Evolutionary conservation across 1,284 basidiomycete species (phyloP).

Genomic region (Pseudozyma flocculosa): DNA sequence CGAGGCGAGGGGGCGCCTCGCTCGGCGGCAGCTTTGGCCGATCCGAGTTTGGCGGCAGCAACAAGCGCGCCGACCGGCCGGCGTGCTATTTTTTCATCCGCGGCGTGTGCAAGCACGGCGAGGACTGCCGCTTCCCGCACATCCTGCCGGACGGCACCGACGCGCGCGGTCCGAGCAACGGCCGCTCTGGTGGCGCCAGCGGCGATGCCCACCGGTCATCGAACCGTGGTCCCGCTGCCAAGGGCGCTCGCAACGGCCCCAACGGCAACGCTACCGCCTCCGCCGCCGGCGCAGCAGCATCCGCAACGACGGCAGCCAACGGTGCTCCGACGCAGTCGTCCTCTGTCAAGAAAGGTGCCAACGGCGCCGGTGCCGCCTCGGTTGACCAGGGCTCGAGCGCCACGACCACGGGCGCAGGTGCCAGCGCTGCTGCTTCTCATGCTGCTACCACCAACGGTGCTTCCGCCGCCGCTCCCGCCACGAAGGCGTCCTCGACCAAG

Average conservation of each 20-base stretch:
- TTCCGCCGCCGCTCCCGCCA: slow-evolving; percentile 4
- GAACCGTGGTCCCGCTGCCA: slow-evolving; percentile 34
- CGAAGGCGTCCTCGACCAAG: no score
- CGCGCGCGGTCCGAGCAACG: slow-evolving; percentile 37
- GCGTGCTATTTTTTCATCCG: slow-evolving; percentile 54
- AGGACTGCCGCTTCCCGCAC: slow-evolving; percentile 57
- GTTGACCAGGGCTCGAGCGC: slow-evolving; percentile 1
- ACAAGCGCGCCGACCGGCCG: slow-evolving; percentile 45
- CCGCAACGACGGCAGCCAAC: no score
- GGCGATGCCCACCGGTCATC: slow-evolving; percentile 29
- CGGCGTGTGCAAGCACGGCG: slow-evolving; percentile 51
- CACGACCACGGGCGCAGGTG: no score
- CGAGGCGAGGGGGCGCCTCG: slow-evolving; percentile 23
- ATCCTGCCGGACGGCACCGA: slow-evolving; percentile 55
- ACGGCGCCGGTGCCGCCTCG: not conserved
- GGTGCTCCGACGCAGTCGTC: not conserved
- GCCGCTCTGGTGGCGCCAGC: slow-evolving; percentile 25
- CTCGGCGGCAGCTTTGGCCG: slow-evolving; percentile 27
- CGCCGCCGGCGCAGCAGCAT: slow-evolving; percentile 2
- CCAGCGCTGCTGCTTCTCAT: slow-evolving; percentile 3
- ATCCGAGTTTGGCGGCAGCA: slow-evolving; percentile 13
- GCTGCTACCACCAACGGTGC: slow-evolving; percentile 1
- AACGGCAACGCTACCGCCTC: slow-evolving; percentile 4
- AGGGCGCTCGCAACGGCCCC: slow-evolving; percentile 9
- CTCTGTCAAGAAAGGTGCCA: not conserved